phyloP scores from a whole-genome alignment of 2,329 filamentous ascomycete species.

The Aspergillus ochraceoroseus region DNA sequence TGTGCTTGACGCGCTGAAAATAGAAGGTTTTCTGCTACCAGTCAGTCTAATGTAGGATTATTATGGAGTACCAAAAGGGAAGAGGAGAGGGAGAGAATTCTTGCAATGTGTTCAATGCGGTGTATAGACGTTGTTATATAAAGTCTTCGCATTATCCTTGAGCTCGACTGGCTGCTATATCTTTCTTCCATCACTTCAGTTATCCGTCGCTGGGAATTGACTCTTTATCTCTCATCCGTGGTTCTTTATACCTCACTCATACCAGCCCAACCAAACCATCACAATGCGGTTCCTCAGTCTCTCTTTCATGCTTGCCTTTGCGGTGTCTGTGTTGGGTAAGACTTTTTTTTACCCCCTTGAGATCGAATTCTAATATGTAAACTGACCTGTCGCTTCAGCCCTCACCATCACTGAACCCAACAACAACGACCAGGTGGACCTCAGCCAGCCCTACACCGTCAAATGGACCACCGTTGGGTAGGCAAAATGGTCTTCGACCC shows the following conservation, averaged over 20 bases:
- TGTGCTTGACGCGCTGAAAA: neutral
- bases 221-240: neutral
- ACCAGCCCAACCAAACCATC: constrained; percentile 9
- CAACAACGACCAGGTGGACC: constrained; percentile 33
- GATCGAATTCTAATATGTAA: neutral
- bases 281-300: constrained; percentile 29
- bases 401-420: constrained; percentile 35
- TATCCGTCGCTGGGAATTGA: too few relatives aligned
- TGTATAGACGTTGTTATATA: constrained; percentile 8
- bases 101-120: constrained; percentile 2
- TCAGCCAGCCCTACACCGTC: constrained; percentile 37
- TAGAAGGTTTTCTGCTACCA: neutral
- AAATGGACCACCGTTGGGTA: constrained; percentile 40
- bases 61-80: constrained; percentile 1
- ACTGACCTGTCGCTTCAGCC: constrained; percentile 17
- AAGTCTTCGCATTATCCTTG: neutral
- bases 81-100: too few relatives aligned
- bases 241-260: neutral
- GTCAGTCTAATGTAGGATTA: neutral
- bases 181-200: neutral
- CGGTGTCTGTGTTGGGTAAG: constrained; percentile 30
- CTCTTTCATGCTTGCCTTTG: constrained; percentile 26
- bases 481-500: too few relatives aligned
- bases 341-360: neutral
- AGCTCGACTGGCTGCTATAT: neutral